Conservation (phyloP, 495 filamentous ascomycete genomes). For the Talaromyces nanjingensis region DNA sequence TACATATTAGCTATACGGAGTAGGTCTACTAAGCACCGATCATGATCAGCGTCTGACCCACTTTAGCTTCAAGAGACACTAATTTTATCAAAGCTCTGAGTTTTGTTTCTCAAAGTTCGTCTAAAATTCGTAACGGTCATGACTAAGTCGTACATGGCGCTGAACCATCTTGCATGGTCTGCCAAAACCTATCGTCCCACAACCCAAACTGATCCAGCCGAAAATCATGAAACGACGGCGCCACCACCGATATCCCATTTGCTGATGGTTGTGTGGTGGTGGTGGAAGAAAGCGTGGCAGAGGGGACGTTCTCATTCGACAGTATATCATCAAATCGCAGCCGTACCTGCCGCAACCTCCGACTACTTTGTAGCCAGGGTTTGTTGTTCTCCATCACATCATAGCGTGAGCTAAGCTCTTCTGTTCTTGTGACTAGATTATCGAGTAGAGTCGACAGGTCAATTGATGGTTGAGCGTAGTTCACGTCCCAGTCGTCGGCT, state of each 20-base stretch:
- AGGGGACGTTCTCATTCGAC: slow-evolving; percentile 6
- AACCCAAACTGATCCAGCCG: slow-evolving; percentile 6
- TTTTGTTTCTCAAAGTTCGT: neutral
- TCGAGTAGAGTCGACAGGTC: slow-evolving; percentile 3
- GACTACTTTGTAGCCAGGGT: slow-evolving; percentile 7
- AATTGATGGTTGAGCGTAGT: slow-evolving; percentile 5
- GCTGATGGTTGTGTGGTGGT: neutral
- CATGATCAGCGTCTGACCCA: neutral
- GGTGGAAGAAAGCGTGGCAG: neutral
- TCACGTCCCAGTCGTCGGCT: slow-evolving; percentile 6
- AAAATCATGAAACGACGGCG: slow-evolving; percentile 9
- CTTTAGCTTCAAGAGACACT: neutral
- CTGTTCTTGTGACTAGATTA: neutral
- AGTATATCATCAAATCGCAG: slow-evolving; percentile 1
- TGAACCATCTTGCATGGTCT: slow-evolving; percentile 6
- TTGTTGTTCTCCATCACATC: slow-evolving; percentile 8
- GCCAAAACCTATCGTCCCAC: slow-evolving; percentile 8
- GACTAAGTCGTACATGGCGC: neutral
- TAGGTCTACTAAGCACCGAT: neutral
- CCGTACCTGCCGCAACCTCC: neutral
- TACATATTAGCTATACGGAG: neutral
- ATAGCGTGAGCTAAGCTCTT: slow-evolving; percentile 5
- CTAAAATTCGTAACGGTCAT: neutral
- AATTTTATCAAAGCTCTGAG: no score
- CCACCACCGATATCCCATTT: neutral